Conservation (phyloP, 2,329 filamentous ascomycete genomes). For the Aureobasidium leucospermi region DNA sequence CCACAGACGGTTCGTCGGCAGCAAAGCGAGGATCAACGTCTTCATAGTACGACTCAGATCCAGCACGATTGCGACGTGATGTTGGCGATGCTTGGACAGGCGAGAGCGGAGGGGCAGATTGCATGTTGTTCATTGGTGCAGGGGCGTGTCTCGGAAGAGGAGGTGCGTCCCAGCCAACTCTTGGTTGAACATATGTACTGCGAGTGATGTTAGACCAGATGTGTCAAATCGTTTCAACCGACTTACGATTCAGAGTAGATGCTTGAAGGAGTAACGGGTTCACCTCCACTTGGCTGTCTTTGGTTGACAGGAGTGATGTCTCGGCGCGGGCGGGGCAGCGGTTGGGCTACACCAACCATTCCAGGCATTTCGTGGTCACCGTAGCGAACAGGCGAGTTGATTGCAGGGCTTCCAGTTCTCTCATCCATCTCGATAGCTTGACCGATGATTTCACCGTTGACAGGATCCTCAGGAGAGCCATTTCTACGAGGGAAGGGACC, state of each 20-base stretch:
- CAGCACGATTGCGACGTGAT: constrained; percentile 25
- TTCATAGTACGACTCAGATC: constrained; percentile 68
- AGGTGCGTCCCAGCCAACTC: constrained; percentile 33
- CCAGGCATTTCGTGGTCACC: constrained; percentile 63
- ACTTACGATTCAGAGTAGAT: constrained; percentile 69
- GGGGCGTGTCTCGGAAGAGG: constrained; percentile 14
- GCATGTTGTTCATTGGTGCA: constrained; percentile 16
- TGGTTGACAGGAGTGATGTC: constrained; percentile 52
- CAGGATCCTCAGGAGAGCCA: constrained; percentile 13
- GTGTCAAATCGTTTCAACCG: background rate
- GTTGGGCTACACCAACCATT: constrained; percentile 59
- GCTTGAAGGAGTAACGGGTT: constrained; percentile 59
- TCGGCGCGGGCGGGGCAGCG: constrained; percentile 1
- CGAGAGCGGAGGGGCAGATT: constrained; percentile 21
- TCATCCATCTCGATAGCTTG: constrained; percentile 78
- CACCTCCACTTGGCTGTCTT: constrained; percentile 59
- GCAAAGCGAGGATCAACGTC: constrained; percentile 87
- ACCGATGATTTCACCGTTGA: constrained; percentile 36
- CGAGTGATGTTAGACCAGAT: constrained; percentile 11
- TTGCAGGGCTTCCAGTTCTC: constrained; percentile 46
- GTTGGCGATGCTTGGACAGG: constrained; percentile 23
- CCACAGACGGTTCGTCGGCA: constrained; percentile 33
- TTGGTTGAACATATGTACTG: constrained; percentile 40
- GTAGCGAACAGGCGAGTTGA: constrained; percentile 23
- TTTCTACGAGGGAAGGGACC: constrained; percentile 14